Evolutionary conservation across 192 early-diverging fungal species (phyloP).

Genomic region (Linnemannia zychae): DNA sequence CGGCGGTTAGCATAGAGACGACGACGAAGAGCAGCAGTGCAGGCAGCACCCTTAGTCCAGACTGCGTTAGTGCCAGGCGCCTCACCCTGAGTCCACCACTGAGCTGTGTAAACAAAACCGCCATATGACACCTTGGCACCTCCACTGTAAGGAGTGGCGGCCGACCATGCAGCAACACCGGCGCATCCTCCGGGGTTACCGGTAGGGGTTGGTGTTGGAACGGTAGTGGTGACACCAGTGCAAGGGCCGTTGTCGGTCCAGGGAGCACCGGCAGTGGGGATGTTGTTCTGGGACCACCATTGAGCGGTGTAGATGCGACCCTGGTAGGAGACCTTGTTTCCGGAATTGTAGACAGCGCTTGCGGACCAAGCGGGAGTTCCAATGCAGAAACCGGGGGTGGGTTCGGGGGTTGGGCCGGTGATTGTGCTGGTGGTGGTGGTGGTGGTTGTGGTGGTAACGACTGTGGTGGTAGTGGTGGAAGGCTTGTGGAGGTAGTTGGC

Average conservation of each 20-base stretch:
- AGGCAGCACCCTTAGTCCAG: constrained; percentile 36
- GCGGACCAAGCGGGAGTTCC: constrained; percentile 37
- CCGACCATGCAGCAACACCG: constrained; percentile 30
- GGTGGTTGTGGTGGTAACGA: not conserved
- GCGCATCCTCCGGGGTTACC: constrained; percentile 27
- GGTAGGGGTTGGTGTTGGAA: constrained; percentile 19
- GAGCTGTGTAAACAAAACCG: constrained; percentile 32
- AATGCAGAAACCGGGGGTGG: constrained; percentile 50
- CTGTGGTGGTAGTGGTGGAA: not conserved
- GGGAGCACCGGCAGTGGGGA: constrained; percentile 23
- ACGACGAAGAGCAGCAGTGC: constrained; percentile 1
- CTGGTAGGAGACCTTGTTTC: constrained; percentile 50
- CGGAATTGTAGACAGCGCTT: constrained; percentile 32
- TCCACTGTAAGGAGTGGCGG: constrained; percentile 36
- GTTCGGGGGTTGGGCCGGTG: constrained; percentile 12
- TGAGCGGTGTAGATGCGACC: constrained; percentile 57
- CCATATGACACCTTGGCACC: constrained; percentile 38
- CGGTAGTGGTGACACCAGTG: constrained; percentile 17
- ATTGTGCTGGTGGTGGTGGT: not conserved
- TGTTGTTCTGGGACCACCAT: constrained; percentile 40
- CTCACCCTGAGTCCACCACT: constrained; percentile 52
- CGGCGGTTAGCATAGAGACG: constrained; percentile 6
- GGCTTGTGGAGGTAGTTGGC: constrained; percentile 16
- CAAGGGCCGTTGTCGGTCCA: constrained; percentile 25
- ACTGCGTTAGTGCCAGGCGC: constrained; percentile 27